Evolutionary conservation across 1,284 basidiomycete genomes (phyloP), one percentile per base, ranked within the genome.

Genomic region (Tetrapyrgos nigripes): DNA sequence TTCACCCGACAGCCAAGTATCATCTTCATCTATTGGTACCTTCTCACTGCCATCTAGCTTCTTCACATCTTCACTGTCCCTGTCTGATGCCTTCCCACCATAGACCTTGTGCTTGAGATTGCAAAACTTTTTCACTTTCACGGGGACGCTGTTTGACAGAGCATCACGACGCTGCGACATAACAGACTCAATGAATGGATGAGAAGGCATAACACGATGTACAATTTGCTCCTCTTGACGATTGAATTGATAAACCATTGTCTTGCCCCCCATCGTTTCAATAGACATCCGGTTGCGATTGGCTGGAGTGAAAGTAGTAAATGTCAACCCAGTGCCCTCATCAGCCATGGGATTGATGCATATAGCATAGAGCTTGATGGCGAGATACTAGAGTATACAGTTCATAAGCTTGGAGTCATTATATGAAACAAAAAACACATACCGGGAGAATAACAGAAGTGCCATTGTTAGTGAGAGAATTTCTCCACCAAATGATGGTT

Each of bases 271-370:
- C 50, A 60, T 33, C 2, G 59, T 57, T 11, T 23, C n/a, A n/a
- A 57, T 44, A 2, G 21, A 37, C 43, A 57, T 40, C 9, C 45
- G 31, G 45, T 35, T 60, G 1, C 50, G 59, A 13, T 44, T 28
- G 51, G 49, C 27, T 3, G 68, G 67, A 46, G 68, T 74, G 6
- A 75, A 35, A 71, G 71, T 73, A n/a, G 72, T 73, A 46, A 75
- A 65, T 11, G 57, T 63, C 19, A 71, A 74, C 1, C 70, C 70
- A 19, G 72, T 74, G 1, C 66, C 64, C 58, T 75, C 72, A 53
- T 75, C 72, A 9, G 67, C 59, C 72, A 75, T 75, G 1, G 73
- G 75, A 53, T 70, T 74, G 3, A 67, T 65, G 8, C 64, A 56
- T 10, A 72, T 51, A 1, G 71, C 64, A 59, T 68, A 70, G 2